Base-by-base conservation (phyloP, 345 rosid species). In the Salix suchowensis region DNA sequence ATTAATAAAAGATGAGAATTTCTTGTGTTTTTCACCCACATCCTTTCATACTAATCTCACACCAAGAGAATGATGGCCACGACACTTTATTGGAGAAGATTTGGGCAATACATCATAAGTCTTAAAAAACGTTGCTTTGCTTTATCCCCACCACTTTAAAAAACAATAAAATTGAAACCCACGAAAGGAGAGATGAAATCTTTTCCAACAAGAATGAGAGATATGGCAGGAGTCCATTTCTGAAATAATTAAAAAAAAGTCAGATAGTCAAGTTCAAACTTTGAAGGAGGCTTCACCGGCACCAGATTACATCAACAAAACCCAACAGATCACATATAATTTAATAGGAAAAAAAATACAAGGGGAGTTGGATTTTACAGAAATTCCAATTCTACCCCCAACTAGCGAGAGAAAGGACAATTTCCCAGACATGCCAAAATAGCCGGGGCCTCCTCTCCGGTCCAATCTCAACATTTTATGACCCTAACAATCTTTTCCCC, bases 381-480 rank as follows among this genome's bases (percentile, higher is more conserved):
- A 83, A 81, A 76, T 77, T 81, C 88, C 88, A 73, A 82, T 77
- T 77, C 87, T 76, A 81, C 82, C 88, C 83, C 73, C 87, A 46
- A 66, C 61, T n/a, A 62, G 78, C 78, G 75, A 86, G 86, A 79
- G 83, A 77, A 65, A 85, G 86, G 85, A 76, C 72, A n/a, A 67
- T 65, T 82, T 72, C 91, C 92, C 91, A 74, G 87, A 87, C 94
- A 82, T 72, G 70, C 91, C 86, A 91, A 89, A 84, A 89, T 80
- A 80, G 92, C 88, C 82, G 78, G 91, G 90, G 75, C 82, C 78
- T 79, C 74, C 91, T 87, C 91, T 82, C 88, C 80, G 65, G 80
- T 75, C 88, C 82, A 54, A 75, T 73, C 78, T 75, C 73, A 68
- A 76, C 78, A 77, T 76, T 74, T 50, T 55, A 76, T 55, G 78